Conservation (phyloP, 2,329 filamentous ascomycete genomes). For the Ascochyta koolunga region DNA sequence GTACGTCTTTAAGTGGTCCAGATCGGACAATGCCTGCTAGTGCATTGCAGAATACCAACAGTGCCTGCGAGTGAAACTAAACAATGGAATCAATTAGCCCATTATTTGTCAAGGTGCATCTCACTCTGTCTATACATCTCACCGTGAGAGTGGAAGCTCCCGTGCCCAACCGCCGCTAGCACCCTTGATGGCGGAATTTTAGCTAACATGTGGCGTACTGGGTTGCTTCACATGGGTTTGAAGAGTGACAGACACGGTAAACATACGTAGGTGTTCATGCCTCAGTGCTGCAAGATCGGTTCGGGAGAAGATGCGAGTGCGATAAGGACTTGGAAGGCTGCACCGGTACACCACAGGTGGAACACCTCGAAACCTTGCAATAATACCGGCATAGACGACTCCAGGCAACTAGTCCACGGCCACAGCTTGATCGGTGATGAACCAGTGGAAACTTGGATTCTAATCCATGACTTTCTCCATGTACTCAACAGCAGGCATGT, state of each 20-base stretch:
- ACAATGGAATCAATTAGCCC: slow-evolving; percentile 11
- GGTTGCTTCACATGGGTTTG: not conserved
- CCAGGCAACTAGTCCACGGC: not conserved
- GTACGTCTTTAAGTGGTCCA: slow-evolving; percentile 11
- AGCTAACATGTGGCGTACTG: slow-evolving; percentile 20
- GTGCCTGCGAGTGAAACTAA: slow-evolving; percentile 2
- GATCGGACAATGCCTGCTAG: slow-evolving; percentile 14
- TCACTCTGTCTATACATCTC: not conserved
- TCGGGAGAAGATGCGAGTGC: not conserved
- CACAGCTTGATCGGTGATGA: not conserved
- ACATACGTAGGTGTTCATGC: not conserved
- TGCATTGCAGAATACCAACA: not conserved
- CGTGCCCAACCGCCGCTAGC: slow-evolving; percentile 26
- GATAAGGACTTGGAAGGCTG: not conserved
- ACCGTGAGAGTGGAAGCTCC: slow-evolving; percentile 18
- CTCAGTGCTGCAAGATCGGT: not conserved
- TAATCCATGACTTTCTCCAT: not conserved
- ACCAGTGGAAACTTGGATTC: not conserved
- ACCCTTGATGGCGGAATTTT: slow-evolving; percentile 24
- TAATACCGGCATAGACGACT: not conserved
- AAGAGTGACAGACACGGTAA: not conserved
- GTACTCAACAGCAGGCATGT: not conserved
- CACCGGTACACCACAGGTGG: not conserved
- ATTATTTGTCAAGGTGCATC: slow-evolving; percentile 1
- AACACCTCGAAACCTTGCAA: not conserved